Evolutionary conservation across 1,284 basidiomycete species (phyloP), one percentile per base, ranked within the genome.

Genomic region (Vanrija humicola): DNA sequence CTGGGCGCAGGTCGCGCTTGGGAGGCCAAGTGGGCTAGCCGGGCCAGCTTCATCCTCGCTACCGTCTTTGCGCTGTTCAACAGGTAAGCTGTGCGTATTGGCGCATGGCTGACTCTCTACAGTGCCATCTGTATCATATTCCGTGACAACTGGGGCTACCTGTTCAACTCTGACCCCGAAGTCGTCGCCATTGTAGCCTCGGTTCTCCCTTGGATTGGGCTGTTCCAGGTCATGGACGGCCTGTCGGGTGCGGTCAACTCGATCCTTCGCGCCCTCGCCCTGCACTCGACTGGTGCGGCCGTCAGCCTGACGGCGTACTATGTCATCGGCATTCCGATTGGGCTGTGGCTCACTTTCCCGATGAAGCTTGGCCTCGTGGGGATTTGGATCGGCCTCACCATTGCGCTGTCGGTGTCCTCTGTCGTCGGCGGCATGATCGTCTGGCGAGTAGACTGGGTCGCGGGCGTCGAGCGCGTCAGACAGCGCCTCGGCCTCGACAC

Each of bases 161-260:
- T 94, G 23, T 96, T 95, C 80, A 95, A 92, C 66, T 79, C 85
- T 52, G 91, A 95, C 74, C 81, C 83, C 7, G 80, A 86, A 83
- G 76, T 78, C 44, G 73, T 77, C 29, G 54, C 62, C 5, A 77
- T 89, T 15, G 88, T 90, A 21, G 84, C 88, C 5, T 74, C 79
- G 0, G 86, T 92, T 54, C 74, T 94, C 43, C 88, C 90, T 0
- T 75, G 76, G 48, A 78, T 81, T 5, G 85, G 88, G 9, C 80
- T 90, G 38, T 89, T 90, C 80, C 89, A 91, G 67, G 61, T 76
- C 38, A 66, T 73, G 52, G 91, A 94, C 64, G 86, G 85, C 12
- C 80, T 85, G 16, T 76, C 80, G 10, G 87, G 83, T 1, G 84
- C 90, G 6, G 82, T 85, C 0, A 82, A 82, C 14, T 88, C 90